Base-by-base conservation (phyloP, 2,329 filamentous ascomycete species). In the Fusarium caatingaense region DNA sequence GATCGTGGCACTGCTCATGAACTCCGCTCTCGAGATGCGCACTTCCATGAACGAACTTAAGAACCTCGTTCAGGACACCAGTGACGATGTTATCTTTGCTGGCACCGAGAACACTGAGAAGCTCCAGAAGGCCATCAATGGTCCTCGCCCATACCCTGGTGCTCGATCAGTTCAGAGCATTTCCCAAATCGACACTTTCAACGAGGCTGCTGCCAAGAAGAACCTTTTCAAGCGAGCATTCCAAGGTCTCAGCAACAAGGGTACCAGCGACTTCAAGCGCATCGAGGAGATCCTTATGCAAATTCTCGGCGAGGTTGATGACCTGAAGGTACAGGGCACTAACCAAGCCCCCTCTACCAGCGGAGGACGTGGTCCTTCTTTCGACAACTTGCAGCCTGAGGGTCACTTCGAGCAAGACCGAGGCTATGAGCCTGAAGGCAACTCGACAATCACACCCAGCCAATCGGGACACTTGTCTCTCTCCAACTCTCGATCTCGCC, bases 41-140 rank as follows among this genome's bases (percentile, higher is more conserved):
- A 97, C 93, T 73, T 97, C 93, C 1, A 97, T 98, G 77, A 93
- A 97, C 71, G 94, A 97, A 74, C 92, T 99, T 86, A 98, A 96
- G 84, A 92, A 91, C 69, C 91, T 97, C 76, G 92, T 99, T 66
- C 91, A 92, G 51, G 92, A 97, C 71, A 95, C 97, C 64, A 78
- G 80, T 8, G 95, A 98, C 76, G 93, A 93, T 63, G 88, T 94
- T 76, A 92, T 98, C 76, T 93, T 98, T 80, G 91, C 92, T 41
- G 91, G 92, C 68, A 92, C 93, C n/a, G 92, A 93, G 74, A 93
- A 95, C 76, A 95, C 95, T 13, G 94, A 97, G 69, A 90, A 92
- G 77, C 93, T 93, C 1, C 88, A 97, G 74, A 93, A 91, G 72
- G 88, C 93, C 45, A 88, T 98, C 65, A 91, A 92, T 56, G 95